Evolutionary conservation across 257 asterid species (phyloP).

Genomic region (Nicotiana tabacum): DNA sequence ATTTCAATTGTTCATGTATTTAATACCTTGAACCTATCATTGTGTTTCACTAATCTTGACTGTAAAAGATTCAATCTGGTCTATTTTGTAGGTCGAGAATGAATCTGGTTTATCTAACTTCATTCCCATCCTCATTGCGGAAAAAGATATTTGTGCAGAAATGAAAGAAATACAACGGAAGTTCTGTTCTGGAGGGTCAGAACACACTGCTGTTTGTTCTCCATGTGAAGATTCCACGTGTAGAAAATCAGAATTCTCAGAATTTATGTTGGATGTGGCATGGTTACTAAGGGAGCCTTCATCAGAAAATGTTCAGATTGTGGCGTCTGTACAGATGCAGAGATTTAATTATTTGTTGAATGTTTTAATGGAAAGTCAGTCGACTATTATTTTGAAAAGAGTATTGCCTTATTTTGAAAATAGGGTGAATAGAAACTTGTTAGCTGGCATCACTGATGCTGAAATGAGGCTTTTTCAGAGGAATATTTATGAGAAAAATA

Average conservation of each 20-base stretch:
- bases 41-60: slow-evolving; percentile 4
- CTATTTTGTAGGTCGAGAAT: slow-evolving; percentile 76
- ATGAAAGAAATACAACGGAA: slow-evolving; percentile 55
- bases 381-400: slow-evolving; percentile 49
- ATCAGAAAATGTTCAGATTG: slow-evolving; percentile 22
- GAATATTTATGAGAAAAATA: slow-evolving; percentile 42
- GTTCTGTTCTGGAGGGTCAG: slow-evolving; percentile 24
- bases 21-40: not conserved
- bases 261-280: slow-evolving; percentile 67
- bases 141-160: slow-evolving; percentile 72
- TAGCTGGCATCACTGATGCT: slow-evolving; percentile 32
- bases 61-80: not conserved
- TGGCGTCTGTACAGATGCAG: slow-evolving; percentile 43
- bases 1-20: not conserved
- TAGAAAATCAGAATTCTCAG: slow-evolving; percentile 41
- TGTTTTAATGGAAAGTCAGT: slow-evolving; percentile 49
- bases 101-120: slow-evolving; percentile 92
- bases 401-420: slow-evolving; percentile 34
- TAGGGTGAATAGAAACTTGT: slow-evolving; percentile 31
- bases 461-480: slow-evolving; percentile 36
- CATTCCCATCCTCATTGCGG: slow-evolving; percentile 78
- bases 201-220: slow-evolving; percentile 24
- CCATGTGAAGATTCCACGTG: slow-evolving; percentile 41
- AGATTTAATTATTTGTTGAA: slow-evolving; percentile 45
- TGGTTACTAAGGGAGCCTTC: slow-evolving; percentile 67